phyloP scores from a whole-genome alignment of 495 filamentous ascomycete species.

The Aspergillus egyptiacus region DNA sequence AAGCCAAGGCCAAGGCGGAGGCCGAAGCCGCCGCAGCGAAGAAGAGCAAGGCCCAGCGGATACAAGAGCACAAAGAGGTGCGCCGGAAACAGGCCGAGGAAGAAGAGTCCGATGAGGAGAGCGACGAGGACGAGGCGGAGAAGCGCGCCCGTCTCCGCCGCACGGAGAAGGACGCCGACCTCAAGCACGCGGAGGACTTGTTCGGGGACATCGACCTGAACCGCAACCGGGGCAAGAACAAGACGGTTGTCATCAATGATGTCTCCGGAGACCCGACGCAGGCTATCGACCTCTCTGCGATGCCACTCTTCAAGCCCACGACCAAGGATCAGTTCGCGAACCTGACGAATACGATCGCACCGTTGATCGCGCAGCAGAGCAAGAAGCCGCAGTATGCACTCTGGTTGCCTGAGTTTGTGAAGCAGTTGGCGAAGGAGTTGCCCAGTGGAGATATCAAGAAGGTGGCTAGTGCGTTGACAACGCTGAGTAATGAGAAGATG shows the following conservation, averaged over 20 bases:
- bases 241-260: constrained; percentile 53
- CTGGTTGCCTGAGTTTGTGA: constrained; percentile 86
- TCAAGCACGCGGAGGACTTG: constrained; percentile 86
- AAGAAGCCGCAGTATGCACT: constrained; percentile 88
- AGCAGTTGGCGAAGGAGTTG: constrained; percentile 81
- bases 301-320: constrained; percentile 82
- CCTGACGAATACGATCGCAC: constrained; percentile 67
- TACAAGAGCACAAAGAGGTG: constrained; percentile 63
- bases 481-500: constrained; percentile 94
- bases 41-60: constrained; percentile 82
- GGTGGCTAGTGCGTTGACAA: constrained; percentile 75
- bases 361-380: constrained; percentile 62
- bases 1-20: constrained; percentile 81
- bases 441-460: constrained; percentile 92
- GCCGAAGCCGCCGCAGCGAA: constrained; percentile 88
- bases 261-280: constrained; percentile 67
- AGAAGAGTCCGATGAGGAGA: constrained; percentile 44
- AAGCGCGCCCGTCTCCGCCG: constrained; percentile 64
- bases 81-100: constrained; percentile 40
- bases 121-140: constrained; percentile 67
- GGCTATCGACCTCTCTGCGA: constrained; percentile 68
- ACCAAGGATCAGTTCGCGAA: constrained; percentile 78
- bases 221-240: constrained; percentile 53
- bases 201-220: constrained; percentile 73
- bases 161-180: constrained; percentile 81